Evolutionary conservation across 257 asterid genomes (phyloP).

Genomic region (Solanum sejunctum): DNA sequence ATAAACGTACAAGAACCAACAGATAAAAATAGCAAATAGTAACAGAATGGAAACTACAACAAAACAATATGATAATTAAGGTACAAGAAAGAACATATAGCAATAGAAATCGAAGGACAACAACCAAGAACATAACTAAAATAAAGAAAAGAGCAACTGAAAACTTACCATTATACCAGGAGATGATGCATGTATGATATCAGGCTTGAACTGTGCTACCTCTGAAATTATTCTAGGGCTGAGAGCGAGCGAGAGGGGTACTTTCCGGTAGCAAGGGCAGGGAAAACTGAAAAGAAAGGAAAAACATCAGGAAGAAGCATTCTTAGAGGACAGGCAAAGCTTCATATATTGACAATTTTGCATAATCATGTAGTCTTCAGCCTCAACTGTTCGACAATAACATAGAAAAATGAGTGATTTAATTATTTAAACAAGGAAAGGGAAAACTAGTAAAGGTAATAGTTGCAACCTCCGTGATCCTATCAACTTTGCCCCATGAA

Average conservation of each 20-base stretch:
- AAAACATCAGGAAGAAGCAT: background rate
- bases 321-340: background rate
- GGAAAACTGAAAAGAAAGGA: slow-evolving; percentile 62
- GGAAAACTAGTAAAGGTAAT: background rate
- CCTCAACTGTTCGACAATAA: background rate
- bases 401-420: background rate
- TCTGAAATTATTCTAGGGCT: slow-evolving; percentile 98
- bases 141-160: background rate
- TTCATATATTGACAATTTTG: background rate
- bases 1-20: background rate
- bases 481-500: slow-evolving; percentile 87
- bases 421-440: background rate
- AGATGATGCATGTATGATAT: slow-evolving; percentile 93
- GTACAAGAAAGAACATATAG: background rate
- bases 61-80: background rate
- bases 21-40: background rate
- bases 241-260: slow-evolving; percentile 92
- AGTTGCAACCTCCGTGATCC: slow-evolving; percentile 76
- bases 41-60: background rate
- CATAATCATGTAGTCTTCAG: background rate
- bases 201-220: slow-evolving; percentile 87
- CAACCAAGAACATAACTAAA: background rate
- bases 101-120: background rate
- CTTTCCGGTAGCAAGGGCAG: slow-evolving; percentile 77
- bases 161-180: slow-evolving; percentile 87